These are phyloP conservation scores for Penicillium vulpinum DNA, from an alignment of 2,329 filamentous ascomycete genomes.

Conservation along the genomic window DNA sequence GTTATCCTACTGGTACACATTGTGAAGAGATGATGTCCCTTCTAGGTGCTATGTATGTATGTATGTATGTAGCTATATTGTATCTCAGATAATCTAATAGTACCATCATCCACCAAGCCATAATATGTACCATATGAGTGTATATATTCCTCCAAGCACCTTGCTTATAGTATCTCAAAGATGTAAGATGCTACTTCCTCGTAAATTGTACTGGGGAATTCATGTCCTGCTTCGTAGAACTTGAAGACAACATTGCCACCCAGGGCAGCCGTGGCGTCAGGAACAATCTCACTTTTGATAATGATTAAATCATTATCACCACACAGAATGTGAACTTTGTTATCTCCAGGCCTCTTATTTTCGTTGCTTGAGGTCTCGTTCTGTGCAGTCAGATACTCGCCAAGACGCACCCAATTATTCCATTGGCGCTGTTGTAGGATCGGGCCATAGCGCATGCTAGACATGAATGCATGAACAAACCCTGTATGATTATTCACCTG, in stretches of 20 bases:
- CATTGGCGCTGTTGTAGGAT: slow-evolving; percentile 61
- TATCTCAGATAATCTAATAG: too few relatives aligned
- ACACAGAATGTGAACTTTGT: slow-evolving; percentile 64
- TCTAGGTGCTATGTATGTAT: too few relatives aligned
- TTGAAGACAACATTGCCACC: slow-evolving; percentile 60
- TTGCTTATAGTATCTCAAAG: slow-evolving; percentile 40
- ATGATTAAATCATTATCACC: slow-evolving; percentile 68
- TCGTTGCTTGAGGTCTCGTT: slow-evolving; percentile 30
- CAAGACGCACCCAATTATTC: slow-evolving; percentile 61
- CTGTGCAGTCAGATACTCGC: slow-evolving; percentile 49
- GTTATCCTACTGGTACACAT: too few relatives aligned
- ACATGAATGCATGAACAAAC: slow-evolving; percentile 70
- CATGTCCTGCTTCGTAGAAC: slow-evolving; percentile 65
- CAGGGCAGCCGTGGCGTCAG: slow-evolving; percentile 60
- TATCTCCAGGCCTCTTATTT: slow-evolving; percentile 37
- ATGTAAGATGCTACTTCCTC: slow-evolving; percentile 59
- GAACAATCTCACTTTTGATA: slow-evolving; percentile 61
- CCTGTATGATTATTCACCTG: slow-evolving; percentile 67
- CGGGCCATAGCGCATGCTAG: slow-evolving; percentile 68
- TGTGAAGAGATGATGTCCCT: too few relatives aligned
- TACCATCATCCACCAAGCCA: too few relatives aligned
- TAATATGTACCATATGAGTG: too few relatives aligned
- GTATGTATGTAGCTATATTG: too few relatives aligned
- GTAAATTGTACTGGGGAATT: slow-evolving; percentile 65
- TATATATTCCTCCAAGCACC: background rate